These are phyloP conservation scores for Phytophthora citrophthora DNA, from an alignment of 352 stramenopile species.

Conservation along the genomic window DNA sequence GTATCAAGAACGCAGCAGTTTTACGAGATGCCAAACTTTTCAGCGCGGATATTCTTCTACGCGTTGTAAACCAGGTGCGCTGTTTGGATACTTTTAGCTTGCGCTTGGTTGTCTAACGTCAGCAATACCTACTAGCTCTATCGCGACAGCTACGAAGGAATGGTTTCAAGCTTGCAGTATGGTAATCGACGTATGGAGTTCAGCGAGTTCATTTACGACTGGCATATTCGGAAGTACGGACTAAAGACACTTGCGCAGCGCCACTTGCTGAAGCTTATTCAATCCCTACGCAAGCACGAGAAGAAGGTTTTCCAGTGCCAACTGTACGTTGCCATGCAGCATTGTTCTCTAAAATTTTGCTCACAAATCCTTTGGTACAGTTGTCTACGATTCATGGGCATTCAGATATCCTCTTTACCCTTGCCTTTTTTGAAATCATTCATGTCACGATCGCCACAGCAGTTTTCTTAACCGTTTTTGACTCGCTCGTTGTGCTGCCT, in stretches of 20 bases:
- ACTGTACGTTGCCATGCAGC: slow-evolving; percentile 40
- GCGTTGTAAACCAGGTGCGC: slow-evolving; percentile 59
- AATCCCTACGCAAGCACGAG: slow-evolving; percentile 78
- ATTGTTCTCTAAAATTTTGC: neutral
- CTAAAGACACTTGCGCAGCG: slow-evolving; percentile 78
- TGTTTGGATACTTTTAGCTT: neutral
- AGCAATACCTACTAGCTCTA: slow-evolving; percentile 49
- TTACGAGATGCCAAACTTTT: slow-evolving; percentile 65
- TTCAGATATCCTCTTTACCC: slow-evolving; percentile 53
- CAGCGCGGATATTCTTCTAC: slow-evolving; percentile 62
- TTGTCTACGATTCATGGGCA: slow-evolving; percentile 74
- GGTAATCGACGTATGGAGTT: slow-evolving; percentile 77
- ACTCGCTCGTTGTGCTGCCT: slow-evolving; percentile 15
- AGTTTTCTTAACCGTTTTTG: slow-evolving; percentile 31
- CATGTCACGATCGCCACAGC: neutral
- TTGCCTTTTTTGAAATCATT: neutral
- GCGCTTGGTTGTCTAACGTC: neutral
- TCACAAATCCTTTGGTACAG: slow-evolving; percentile 11
- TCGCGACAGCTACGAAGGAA: slow-evolving; percentile 74
- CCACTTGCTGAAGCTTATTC: slow-evolving; percentile 78
- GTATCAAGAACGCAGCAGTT: slow-evolving; percentile 50
- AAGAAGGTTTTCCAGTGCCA: slow-evolving; percentile 72
- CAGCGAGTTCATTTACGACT: slow-evolving; percentile 87
- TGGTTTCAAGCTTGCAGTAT: slow-evolving; percentile 72
- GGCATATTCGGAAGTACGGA: slow-evolving; percentile 82